Evolutionary conservation across 306 rosid species (phyloP).

Genomic region (Sophora flavescens): DNA sequence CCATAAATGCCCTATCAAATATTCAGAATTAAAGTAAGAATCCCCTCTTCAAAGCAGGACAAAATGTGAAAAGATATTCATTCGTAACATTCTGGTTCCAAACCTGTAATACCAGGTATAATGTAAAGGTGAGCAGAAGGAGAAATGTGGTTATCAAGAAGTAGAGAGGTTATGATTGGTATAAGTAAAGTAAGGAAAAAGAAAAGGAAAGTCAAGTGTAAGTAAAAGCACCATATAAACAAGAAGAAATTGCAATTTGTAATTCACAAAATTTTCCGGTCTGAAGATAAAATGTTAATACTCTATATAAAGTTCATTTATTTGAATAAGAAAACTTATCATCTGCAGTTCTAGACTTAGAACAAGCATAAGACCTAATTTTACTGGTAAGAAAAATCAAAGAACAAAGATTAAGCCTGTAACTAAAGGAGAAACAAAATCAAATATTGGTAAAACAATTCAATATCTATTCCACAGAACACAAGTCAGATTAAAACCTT

Average conservation of each 20-base stretch:
- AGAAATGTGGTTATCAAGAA: slow-evolving; percentile 10
- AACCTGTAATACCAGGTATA: not conserved
- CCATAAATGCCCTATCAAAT: slow-evolving; percentile 83
- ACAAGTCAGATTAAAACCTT: not conserved
- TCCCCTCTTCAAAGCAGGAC: slow-evolving; percentile 15
- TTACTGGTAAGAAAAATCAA: slow-evolving; percentile 4
- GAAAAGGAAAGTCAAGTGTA: not conserved
- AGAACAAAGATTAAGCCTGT: not conserved
- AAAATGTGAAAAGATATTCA: slow-evolving; percentile 2
- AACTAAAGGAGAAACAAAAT: slow-evolving; percentile 6
- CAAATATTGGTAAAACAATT: not conserved
- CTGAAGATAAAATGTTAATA: not conserved
- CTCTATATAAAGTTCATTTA: slow-evolving; percentile 34
- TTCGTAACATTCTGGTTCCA: not conserved
- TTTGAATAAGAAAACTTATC: not conserved
- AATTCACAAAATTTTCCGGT: not conserved
- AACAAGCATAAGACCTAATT: not conserved
- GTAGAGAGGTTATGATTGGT: not conserved
- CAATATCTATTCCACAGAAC: not conserved
- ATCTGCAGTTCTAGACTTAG: not conserved
- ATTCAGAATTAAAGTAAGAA: slow-evolving; percentile 30
- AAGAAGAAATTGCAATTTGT: slow-evolving; percentile 1
- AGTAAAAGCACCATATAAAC: slow-evolving; percentile 28
- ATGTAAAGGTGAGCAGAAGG: slow-evolving; percentile 1
- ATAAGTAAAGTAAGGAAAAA: not conserved